Evolutionary conservation across 192 early-diverging fungal genomes (phyloP).

Genomic region (Geranomyces variabilis): DNA sequence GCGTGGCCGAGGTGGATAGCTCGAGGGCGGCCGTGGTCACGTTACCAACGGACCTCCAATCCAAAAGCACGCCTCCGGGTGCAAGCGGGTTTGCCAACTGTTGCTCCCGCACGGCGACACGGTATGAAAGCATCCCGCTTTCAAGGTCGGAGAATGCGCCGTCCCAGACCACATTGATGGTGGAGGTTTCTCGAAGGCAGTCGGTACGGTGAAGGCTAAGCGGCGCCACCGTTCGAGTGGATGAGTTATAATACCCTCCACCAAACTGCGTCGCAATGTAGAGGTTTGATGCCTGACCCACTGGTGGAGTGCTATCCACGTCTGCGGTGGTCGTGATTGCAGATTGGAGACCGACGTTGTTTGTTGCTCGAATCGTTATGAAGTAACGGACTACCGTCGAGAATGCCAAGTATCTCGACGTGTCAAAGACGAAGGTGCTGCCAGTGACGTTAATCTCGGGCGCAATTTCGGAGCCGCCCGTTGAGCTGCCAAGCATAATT

Average conservation of each 20-base stretch:
- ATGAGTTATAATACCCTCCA: too few relatives aligned
- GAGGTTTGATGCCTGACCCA: too few relatives aligned
- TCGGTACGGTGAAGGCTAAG: background rate
- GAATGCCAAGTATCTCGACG: background rate
- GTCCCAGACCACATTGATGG: constrained; percentile 6
- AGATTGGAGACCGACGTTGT: background rate
- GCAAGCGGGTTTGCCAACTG: background rate
- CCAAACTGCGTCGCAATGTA: too few relatives aligned
- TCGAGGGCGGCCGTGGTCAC: background rate
- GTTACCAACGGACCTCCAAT: constrained; percentile 1
- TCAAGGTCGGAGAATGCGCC: constrained; percentile 13
- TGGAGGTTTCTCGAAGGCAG: constrained; percentile 4
- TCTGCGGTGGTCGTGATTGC: background rate
- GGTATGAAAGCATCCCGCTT: constrained; percentile 9
- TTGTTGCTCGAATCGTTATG: constrained; percentile 6
- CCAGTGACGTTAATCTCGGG: background rate
- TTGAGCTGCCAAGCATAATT: constrained; percentile 9
- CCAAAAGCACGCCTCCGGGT: background rate
- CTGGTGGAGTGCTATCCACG: background rate
- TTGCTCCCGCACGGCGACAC: constrained; percentile 3
- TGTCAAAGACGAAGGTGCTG: background rate
- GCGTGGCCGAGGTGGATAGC: background rate
- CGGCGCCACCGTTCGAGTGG: background rate
- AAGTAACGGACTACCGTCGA: background rate
- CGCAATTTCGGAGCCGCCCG: constrained; percentile 10